phyloP scores from a whole-genome alignment of 352 stramenopile genomes.

The Plasmopara viticola region DNA sequence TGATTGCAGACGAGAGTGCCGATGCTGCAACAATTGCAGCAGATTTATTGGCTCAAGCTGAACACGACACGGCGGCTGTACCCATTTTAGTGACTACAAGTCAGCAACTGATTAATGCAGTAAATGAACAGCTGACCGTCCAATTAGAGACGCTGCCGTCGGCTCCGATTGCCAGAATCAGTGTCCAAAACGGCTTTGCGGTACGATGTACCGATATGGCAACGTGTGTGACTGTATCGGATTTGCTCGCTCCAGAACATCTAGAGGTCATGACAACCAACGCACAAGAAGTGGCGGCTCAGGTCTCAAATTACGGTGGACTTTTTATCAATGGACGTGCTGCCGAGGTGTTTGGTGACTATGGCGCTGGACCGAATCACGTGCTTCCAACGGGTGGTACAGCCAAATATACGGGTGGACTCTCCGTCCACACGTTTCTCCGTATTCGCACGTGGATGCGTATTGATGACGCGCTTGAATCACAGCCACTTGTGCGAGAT shows the following conservation, averaged over 20 bases:
- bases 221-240: conserved; percentile 75
- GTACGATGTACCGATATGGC: conserved; percentile 70
- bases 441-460: conserved; percentile 97
- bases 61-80: conserved; percentile 96
- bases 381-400: conserved; percentile 96
- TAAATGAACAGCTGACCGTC: conserved; percentile 82
- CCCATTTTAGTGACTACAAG: conserved; percentile 94
- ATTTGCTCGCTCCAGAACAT: conserved; percentile 82
- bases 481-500: conserved; percentile 89
- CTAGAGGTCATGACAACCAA: conserved; percentile 90
- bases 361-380: conserved; percentile 98
- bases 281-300: conserved; percentile 74
- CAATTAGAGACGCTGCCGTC: conserved; percentile 77
- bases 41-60: conserved; percentile 82
- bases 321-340: conserved; percentile 94
- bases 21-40: conserved; percentile 63
- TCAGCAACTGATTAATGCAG: conserved; percentile 75
- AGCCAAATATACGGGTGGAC: conserved; percentile 95
- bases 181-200: conserved; percentile 68
- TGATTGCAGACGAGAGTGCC: conserved; percentile 92
- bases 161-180: conserved; percentile 53
- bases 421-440: conserved; percentile 98
- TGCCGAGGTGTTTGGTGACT: conserved; percentile 96
- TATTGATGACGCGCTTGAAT: conserved; percentile 87
- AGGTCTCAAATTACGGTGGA: conserved; percentile 78